Base-by-base conservation (phyloP, 2,329 filamentous ascomycete genomes). In the Alternaria solani region DNA sequence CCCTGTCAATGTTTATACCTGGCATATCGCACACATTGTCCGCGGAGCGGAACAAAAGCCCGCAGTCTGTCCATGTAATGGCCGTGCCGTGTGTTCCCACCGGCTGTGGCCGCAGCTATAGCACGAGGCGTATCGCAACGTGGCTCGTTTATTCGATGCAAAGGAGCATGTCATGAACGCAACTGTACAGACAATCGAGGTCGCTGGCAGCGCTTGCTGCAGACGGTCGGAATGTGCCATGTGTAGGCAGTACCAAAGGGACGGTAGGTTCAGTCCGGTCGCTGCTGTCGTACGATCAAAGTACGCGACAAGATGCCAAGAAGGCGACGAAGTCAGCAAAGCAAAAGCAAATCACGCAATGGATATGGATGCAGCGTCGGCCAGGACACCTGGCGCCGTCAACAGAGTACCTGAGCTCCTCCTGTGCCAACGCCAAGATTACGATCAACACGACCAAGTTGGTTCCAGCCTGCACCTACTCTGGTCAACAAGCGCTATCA, bases 391-490 rank as follows among this genome's bases (percentile, higher is more conserved):
- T 49, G 56, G 51, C 57, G 57, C 28, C 38, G 23, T 55, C 25
- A 23, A 25, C 30, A 39, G 44, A 54, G 36, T 42, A 58, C 48
- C 43, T 59, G 53, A 41, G 60, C 28, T 54, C 46, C 55, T 25
- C 32, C 43, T 46, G 44, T 59, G 59, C 51, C 55, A 51, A 53
- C 30, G 68, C 67, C 67, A 71, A 69, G 67, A 54, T 55, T 9
- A 42, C 53, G 68, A 71, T 69, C 67, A 65, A 57, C 66, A 62
- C 55, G 48, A 55, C 63, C 49, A 63, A 49, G 36, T 56, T 62
- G 18, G 72, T 74, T 75, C 73, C 72, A 73, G 70, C 20, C 20
- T 23, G 55, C 46, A 51, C 53, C 26, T 63, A 63, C 57, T 69
- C 55, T 63, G 60, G 62, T 61, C 47, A 59, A 60, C 59, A 54